Evolutionary conservation across 345 rosid genomes (phyloP).

Genomic region (Hibiscus trionum): DNA sequence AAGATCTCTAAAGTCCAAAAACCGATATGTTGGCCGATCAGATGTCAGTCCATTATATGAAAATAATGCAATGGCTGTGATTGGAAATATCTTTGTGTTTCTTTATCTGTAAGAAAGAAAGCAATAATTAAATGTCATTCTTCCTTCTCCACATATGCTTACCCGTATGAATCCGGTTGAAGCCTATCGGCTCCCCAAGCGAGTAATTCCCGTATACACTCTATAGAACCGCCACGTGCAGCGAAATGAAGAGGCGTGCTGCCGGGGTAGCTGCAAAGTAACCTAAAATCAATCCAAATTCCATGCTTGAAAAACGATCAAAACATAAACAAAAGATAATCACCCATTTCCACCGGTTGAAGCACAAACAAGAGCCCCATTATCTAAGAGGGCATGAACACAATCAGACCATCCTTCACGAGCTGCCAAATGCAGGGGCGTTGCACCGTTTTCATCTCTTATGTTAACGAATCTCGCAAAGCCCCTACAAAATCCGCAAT

Average conservation of each 20-base stretch:
- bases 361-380: slow-evolving; percentile 51
- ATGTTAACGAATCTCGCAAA: slow-evolving; percentile 46
- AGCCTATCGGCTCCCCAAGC: slow-evolving; percentile 65
- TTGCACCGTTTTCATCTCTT: slow-evolving; percentile 43
- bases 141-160: slow-evolving; percentile 25
- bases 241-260: slow-evolving; percentile 99
- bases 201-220: slow-evolving; percentile 44
- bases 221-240: slow-evolving; percentile 93
- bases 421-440: slow-evolving; percentile 51
- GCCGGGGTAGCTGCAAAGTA: slow-evolving; percentile 64
- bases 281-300: background rate
- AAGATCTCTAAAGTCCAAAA: no score
- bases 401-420: slow-evolving; percentile 41
- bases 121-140: background rate
- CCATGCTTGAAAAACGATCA: background rate
- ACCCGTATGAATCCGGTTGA: slow-evolving; percentile 89
- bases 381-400: slow-evolving; percentile 40
- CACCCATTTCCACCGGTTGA: slow-evolving; percentile 50
- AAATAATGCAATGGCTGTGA: background rate
- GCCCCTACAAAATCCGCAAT: slow-evolving; percentile 32
- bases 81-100: background rate
- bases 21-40: background rate
- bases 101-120: background rate
- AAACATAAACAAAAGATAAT: slow-evolving; percentile 3
- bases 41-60: background rate